Percentiles rank a stretch among this genome's conserved stretches.
Conservation (phyloP, 2,329 filamentous ascomycete species). For the Talaromyces rugulosus region DNA sequence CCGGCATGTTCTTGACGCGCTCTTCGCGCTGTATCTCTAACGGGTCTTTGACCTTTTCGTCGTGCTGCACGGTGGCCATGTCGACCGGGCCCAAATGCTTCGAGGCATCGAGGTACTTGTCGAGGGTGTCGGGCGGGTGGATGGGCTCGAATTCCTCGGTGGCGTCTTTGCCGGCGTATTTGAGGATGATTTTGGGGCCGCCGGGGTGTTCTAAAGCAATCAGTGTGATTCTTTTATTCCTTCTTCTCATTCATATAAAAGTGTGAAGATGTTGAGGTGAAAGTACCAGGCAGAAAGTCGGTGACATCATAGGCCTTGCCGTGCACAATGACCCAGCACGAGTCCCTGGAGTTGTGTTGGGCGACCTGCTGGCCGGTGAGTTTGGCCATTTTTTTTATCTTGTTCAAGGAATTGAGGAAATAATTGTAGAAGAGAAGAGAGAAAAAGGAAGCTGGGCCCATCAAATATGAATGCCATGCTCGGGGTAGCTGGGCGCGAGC, state of each 20-base stretch:
- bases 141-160: slow-evolving; percentile 91
- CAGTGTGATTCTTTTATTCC: neutral
- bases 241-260: slow-evolving; percentile 30
- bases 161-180: slow-evolving; percentile 93
- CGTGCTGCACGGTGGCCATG: slow-evolving; percentile 70
- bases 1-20: slow-evolving; percentile 69
- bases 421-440: neutral
- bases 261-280: slow-evolving; percentile 49
- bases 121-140: slow-evolving; percentile 79
- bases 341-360: slow-evolving; percentile 74
- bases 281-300: slow-evolving; percentile 72
- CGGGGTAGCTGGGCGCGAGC: slow-evolving; percentile 2
- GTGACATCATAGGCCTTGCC: slow-evolving; percentile 88
- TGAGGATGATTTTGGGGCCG: slow-evolving; percentile 87
- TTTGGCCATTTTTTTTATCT: slow-evolving; percentile 15
- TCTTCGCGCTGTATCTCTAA: slow-evolving; percentile 72
- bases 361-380: slow-evolving; percentile 57
- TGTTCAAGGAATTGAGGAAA: neutral
- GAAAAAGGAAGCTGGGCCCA: neutral
- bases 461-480: neutral
- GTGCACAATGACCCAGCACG: slow-evolving; percentile 89
- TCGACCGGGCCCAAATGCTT: slow-evolving; percentile 90
- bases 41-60: slow-evolving; percentile 63
- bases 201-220: slow-evolving; percentile 69
- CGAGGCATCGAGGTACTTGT: slow-evolving; percentile 72